Evolutionary conservation across 768 basidiomycete species (phyloP), one percentile per base, ranked within the genome.

Genomic region (Amanita phalloides): DNA sequence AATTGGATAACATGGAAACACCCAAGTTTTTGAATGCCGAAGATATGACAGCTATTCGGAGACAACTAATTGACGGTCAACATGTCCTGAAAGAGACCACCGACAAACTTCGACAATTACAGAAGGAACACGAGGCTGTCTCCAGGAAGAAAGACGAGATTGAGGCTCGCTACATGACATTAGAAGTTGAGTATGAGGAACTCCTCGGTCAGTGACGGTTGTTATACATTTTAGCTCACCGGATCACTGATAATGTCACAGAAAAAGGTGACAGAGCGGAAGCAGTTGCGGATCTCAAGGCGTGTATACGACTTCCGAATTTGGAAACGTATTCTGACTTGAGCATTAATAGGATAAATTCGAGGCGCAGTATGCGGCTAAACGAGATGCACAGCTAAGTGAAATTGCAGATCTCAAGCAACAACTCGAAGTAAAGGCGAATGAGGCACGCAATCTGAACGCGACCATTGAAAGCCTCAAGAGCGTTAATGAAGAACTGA

Each of bases 131-230:
- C 55, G 93, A 94, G 61, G 79, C 90, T 74, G 73, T 90, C 53
- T 69, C 73, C 25, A 79, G 90, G 57, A 73, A 94, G 55, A 77
- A 84, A 55, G 90, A 91, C 56, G 96, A 99, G 63, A 68, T 98
- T 38, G 94, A 99, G 68, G 71, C 76, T 37, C 78, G 94, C 53
- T 74, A 96, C 45, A 67, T 80, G 35, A 77, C 82, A 42, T 70
- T 98, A 26, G 94, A 98, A 68, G 74, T 86, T 3, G 96, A 98
- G 62, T 98, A 97, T 60, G 96, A 99, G 67, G 96, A 98, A 67
- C 76, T 98, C 23, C 77, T 99, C 30, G 94, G 93, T 92, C 56
- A 57, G 82, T 70, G 50, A 54, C 50, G 53, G 52, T 41, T 45
- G 32, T 32, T 35, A 37, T 37, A 45, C 14, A 8, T 13, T 44